Conservation (phyloP, 1,139 yeast genomes). For the Taphrina confusa region DNA sequence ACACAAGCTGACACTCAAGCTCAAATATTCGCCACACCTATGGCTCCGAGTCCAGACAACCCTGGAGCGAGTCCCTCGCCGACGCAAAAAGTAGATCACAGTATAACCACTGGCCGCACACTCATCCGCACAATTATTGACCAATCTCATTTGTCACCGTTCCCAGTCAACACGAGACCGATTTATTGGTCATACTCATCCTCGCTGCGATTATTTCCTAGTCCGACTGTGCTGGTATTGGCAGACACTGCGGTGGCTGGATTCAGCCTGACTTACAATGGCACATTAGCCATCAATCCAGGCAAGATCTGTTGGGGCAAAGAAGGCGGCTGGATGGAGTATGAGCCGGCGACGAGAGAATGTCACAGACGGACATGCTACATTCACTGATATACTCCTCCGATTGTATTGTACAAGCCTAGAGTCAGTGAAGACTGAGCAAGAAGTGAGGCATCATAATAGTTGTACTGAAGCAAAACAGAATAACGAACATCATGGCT, state of each 20-base stretch:
- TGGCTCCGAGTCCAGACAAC: conserved; percentile 42
- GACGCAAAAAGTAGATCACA: conserved; percentile 8
- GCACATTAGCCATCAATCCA: conserved; percentile 37
- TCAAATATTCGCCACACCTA: conserved; percentile 37
- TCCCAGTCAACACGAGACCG: conserved; percentile 61
- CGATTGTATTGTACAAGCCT: too few species aligned
- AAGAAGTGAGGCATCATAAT: too few species aligned
- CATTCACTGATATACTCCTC: conserved; percentile 12
- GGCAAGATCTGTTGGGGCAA: conserved; percentile 32
- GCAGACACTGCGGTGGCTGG: conserved; percentile 37
- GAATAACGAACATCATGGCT: too few species aligned
- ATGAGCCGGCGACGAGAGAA: conserved; percentile 26
- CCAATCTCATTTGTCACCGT: conserved; percentile 87
- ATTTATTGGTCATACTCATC: conserved; percentile 71
- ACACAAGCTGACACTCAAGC: conserved; percentile 28
- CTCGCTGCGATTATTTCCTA: conserved; percentile 55
- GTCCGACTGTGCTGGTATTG: conserved; percentile 35
- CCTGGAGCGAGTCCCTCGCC: conserved; percentile 1
- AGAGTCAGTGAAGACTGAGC: too few species aligned
- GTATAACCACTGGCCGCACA: conserved; percentile 19
- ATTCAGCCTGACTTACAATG: conserved; percentile 36
- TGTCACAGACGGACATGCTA: conserved; percentile 15
- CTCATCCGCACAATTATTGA: conserved; percentile 54
- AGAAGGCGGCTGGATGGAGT: conserved; percentile 36
- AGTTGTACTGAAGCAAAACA: too few species aligned